Evolutionary conservation across 108 stramenopile species (phyloP).

Genomic region (Fragilaria radians): DNA sequence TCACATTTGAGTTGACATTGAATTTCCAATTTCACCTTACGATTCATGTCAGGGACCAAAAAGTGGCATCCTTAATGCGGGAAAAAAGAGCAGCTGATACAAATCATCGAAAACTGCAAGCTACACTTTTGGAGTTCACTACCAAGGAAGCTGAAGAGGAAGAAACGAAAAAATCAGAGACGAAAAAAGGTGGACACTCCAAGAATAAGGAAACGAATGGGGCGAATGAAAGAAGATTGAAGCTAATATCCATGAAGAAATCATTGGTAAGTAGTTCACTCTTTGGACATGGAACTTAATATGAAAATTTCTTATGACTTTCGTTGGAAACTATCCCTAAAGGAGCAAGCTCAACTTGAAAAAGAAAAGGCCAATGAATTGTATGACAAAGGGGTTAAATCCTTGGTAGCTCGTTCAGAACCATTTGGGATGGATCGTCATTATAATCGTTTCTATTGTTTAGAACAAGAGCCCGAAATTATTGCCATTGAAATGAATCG

Average conservation of each 20-base stretch:
- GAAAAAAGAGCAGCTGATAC: slow-evolving; percentile 56
- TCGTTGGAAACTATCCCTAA: too few species aligned
- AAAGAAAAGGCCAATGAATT: slow-evolving; percentile 63
- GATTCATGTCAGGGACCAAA: slow-evolving; percentile 21
- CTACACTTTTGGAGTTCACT: not conserved
- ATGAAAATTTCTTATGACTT: too few species aligned
- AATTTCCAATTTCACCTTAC: not conserved
- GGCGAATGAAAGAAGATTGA: slow-evolving; percentile 21
- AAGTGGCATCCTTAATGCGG: slow-evolving; percentile 57
- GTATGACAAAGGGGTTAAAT: slow-evolving; percentile 60
- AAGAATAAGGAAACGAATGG: slow-evolving; percentile 9
- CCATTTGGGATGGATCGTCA: slow-evolving; percentile 70
- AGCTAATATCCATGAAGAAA: slow-evolving; percentile 51
- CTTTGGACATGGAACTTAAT: too few species aligned
- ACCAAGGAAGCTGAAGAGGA: not conserved
- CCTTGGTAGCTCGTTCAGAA: slow-evolving; percentile 55
- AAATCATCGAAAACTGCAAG: slow-evolving; percentile 47
- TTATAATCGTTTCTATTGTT: slow-evolving; percentile 64
- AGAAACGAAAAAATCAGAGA: not conserved
- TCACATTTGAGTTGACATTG: not conserved
- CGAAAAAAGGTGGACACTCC: slow-evolving; percentile 1
- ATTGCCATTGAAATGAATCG: slow-evolving; percentile 54
- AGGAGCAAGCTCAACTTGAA: slow-evolving; percentile 37
- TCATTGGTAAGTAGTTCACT: slow-evolving; percentile 32
- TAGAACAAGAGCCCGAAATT: slow-evolving; percentile 61